Conservation (phyloP, 2,329 filamentous ascomycete genomes). For the Chrysoporthe cubensis region DNA sequence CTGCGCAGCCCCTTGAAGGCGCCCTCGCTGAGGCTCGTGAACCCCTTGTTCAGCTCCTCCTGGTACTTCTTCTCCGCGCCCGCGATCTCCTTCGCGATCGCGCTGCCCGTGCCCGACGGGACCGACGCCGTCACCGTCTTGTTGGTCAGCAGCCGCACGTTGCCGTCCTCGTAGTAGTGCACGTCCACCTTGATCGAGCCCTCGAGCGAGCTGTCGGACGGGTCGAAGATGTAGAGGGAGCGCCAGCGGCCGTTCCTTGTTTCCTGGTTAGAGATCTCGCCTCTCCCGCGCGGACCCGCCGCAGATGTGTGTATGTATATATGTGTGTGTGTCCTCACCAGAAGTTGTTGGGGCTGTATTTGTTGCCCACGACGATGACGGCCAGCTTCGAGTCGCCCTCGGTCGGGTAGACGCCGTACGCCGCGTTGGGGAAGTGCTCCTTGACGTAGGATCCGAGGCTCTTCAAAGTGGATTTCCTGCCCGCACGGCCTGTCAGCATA, state of each 20-base stretch:
- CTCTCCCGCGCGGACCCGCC: too few relatives aligned
- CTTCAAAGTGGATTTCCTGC: conserved; percentile 82
- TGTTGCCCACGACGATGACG: conserved; percentile 87
- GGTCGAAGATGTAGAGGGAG: conserved; percentile 79
- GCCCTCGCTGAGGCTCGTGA: conserved; percentile 85
- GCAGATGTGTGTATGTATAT: not conserved
- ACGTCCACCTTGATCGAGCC: conserved; percentile 92
- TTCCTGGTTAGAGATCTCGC: not conserved
- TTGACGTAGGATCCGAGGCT: conserved; percentile 73
- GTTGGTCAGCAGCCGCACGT: conserved; percentile 89
- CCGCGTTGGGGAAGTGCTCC: conserved; percentile 86
- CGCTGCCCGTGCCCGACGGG: conserved; percentile 65
- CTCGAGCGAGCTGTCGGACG: conserved; percentile 68
- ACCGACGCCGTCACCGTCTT: conserved; percentile 71
- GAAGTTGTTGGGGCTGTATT: conserved; percentile 98
- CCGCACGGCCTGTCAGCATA: conserved; percentile 17
- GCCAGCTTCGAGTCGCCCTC: conserved; percentile 77
- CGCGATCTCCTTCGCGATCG: conserved; percentile 78
- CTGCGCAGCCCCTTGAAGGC: conserved; percentile 92
- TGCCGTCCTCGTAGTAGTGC: conserved; percentile 99
- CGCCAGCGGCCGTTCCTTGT: conserved; percentile 93
- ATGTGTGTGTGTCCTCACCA: conserved; percentile 61
- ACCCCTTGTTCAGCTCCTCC: conserved; percentile 91
- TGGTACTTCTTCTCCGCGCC: conserved; percentile 88
- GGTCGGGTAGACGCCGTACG: conserved; percentile 81